Conservation (phyloP, 2,329 filamentous ascomycete species). For the Venturia oleaginea region DNA sequence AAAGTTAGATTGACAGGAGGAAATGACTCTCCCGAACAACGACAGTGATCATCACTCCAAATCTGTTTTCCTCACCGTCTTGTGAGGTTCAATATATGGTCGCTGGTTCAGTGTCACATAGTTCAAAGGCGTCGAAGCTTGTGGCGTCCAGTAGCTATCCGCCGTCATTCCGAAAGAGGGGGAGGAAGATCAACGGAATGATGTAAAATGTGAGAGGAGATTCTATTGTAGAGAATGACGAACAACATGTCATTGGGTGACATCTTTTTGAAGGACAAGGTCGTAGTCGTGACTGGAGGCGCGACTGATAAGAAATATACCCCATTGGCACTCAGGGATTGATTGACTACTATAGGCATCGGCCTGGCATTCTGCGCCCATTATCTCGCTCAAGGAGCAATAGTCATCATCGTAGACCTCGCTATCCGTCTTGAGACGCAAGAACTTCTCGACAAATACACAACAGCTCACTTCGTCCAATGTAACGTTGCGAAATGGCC, state of each 20-base stretch:
- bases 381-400: neutral
- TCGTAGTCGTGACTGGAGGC: slow-evolving; percentile 15
- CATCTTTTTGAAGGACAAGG: slow-evolving; percentile 13
- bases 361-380: neutral
- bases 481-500: slow-evolving; percentile 5
- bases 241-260: slow-evolving; percentile 11
- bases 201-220: neutral
- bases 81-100: neutral
- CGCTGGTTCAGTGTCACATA: neutral
- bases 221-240: neutral
- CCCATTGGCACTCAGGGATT: no score
- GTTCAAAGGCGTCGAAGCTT: neutral
- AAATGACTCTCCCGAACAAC: neutral
- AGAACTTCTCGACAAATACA: neutral
- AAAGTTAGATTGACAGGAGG: neutral
- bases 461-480: neutral
- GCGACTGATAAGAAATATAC: slow-evolving; percentile 8
- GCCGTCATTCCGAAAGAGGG: neutral
- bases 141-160: neutral
- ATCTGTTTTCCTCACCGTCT: neutral
- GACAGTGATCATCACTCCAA: neutral
- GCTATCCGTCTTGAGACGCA: neutral
- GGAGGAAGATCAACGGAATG: neutral
- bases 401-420: neutral
- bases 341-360: neutral